phyloP scores from a whole-genome alignment of 2,329 filamentous ascomycete species.

The Monosporascus sp. region DNA sequence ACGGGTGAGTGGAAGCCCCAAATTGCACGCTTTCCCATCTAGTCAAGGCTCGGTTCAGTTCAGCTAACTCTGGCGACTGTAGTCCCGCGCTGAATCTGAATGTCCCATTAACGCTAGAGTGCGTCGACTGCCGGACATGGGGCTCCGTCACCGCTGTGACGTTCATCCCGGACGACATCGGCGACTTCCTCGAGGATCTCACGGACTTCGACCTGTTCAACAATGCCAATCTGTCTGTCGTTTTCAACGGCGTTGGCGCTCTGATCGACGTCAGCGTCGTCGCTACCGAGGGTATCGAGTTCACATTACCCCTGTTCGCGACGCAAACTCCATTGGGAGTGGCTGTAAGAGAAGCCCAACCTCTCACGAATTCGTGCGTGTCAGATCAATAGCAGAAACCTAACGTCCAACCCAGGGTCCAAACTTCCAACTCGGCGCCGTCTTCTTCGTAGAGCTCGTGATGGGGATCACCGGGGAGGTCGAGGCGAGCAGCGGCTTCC shows the following conservation, averaged over 20 bases:
- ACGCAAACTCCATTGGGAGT: conserved; percentile 18
- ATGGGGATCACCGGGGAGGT: conserved; percentile 16
- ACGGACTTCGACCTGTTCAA: conserved; percentile 15
- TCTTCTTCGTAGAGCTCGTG: conserved; percentile 20
- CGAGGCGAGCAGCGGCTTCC: conserved; percentile 16
- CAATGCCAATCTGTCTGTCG: conserved; percentile 15
- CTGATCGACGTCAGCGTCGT: conserved; percentile 16
- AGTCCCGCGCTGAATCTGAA: not conserved
- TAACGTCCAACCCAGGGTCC: conserved; percentile 11
- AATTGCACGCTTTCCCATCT: not conserved
- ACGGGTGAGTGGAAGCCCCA: conserved; percentile 12
- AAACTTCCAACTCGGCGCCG: conserved; percentile 17
- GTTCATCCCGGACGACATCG: conserved; percentile 18
- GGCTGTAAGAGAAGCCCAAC: conserved; percentile 9
- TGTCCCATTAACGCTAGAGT: conserved; percentile 14
- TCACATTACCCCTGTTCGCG: conserved; percentile 15
- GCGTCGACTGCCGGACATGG: conserved; percentile 17
- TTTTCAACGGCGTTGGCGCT: conserved; percentile 21
- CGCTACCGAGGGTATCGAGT: conserved; percentile 9
- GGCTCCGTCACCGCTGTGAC: conserved; percentile 16
- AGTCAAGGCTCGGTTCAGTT: not conserved
- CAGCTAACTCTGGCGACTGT: conserved; percentile 1
- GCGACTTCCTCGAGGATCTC: conserved; percentile 14
- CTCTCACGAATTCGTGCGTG: too few species aligned
- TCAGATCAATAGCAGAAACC: too few species aligned